phyloP scores from a whole-genome alignment of 2,329 filamentous ascomycete genomes.

The Periconia digitata region DNA sequence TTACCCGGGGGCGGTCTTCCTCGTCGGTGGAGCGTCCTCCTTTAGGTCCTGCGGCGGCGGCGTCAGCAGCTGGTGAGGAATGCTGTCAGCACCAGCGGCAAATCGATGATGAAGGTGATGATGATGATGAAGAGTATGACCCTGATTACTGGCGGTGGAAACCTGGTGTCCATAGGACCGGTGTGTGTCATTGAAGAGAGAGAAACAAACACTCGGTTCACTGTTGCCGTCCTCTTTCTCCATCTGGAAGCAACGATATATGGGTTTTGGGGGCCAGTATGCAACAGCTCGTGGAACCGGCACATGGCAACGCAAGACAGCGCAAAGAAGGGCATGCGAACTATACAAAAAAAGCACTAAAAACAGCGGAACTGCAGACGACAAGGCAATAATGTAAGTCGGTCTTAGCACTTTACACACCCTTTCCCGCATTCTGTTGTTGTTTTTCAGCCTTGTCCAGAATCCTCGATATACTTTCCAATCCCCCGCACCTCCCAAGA shows the following conservation, averaged over 20 bases:
- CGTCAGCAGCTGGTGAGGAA: too few species aligned
- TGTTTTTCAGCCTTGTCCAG: background rate
- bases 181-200: constrained; percentile 2
- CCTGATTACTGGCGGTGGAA: constrained; percentile 9
- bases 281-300: too few species aligned
- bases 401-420: too few species aligned
- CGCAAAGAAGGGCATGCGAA: background rate
- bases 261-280: too few species aligned
- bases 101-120: background rate
- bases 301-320: background rate
- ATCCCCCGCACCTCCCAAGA: too few species aligned
- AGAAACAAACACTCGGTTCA: too few species aligned
- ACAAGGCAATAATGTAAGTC: too few species aligned
- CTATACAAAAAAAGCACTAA: too few species aligned
- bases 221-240: background rate
- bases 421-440: background rate
- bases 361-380: too few species aligned
- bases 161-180: constrained; percentile 4
- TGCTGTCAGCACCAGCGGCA: background rate
- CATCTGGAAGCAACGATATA: too few species aligned
- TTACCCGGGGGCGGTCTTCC: constrained; percentile 17
- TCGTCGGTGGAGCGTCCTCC: background rate
- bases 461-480: too few species aligned
- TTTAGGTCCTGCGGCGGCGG: too few species aligned
- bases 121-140: background rate